A percentile compares a stretch with the other conserved stretches of the same genome.
These are phyloP conservation scores for Secale cereale DNA, from an alignment of 176 grass and related monocot genomes.

Conservation along the genomic window DNA sequence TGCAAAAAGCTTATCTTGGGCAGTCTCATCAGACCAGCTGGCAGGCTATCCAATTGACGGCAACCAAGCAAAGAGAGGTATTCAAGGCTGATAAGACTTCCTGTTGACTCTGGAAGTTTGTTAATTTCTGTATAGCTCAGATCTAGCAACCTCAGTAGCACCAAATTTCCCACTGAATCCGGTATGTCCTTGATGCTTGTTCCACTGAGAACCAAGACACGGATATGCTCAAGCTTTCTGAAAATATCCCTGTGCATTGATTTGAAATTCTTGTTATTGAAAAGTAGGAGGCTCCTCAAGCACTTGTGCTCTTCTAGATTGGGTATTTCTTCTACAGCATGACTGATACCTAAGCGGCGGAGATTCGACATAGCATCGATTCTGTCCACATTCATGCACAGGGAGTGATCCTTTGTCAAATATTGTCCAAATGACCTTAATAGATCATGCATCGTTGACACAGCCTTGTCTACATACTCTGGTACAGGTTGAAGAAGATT, in stretches of 20 bases:
- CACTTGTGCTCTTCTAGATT: not conserved
- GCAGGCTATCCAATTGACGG: not conserved
- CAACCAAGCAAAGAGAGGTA: constrained; percentile 13
- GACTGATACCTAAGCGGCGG: not conserved
- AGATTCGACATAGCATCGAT: not conserved
- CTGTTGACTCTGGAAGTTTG: constrained; percentile 20
- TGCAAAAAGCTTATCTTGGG: constrained; percentile 10
- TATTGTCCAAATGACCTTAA: constrained; percentile 23
- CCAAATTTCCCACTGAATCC: constrained; percentile 11
- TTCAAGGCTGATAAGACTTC: constrained; percentile 19
- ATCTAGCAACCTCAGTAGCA: constrained; percentile 5
- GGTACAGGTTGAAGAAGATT: constrained; percentile 27
- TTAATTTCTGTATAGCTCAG: not conserved
- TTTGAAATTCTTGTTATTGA: not conserved
- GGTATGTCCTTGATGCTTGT: constrained; percentile 13
- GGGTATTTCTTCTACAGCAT: not conserved
- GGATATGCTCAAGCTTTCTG: constrained; percentile 7
- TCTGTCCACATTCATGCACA: not conserved
- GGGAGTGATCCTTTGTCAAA: constrained; percentile 4
- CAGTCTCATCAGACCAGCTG: constrained; percentile 10
- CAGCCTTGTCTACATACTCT: not conserved
- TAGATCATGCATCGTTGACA: constrained; percentile 27
- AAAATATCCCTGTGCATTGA: not conserved
- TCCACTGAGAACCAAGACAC: constrained; percentile 18
- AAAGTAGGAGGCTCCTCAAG: constrained; percentile 16